Evolutionary conservation across 192 early-diverging fungal genomes (phyloP).

Genomic region (Funneliformis mosseae): DNA sequence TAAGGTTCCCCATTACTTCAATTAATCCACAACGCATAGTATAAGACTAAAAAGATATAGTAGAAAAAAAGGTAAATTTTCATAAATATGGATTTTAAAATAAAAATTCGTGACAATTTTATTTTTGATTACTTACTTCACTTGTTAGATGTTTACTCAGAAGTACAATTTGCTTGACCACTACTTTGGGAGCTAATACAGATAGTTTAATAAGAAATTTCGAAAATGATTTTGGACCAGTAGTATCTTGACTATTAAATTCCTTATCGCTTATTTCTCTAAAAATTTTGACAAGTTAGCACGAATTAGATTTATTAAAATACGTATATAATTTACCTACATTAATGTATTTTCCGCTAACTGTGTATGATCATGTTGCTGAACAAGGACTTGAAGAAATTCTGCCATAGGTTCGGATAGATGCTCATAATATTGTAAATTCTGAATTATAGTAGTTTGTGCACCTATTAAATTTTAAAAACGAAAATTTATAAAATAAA

Average conservation of each 20-base stretch:
- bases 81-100: neutral
- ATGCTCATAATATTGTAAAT: slow-evolving; percentile 85
- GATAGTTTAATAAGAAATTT: slow-evolving; percentile 83
- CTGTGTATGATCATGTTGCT: slow-evolving; percentile 65
- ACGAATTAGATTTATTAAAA: neutral
- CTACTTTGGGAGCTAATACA: slow-evolving; percentile 76
- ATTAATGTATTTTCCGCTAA: slow-evolving; percentile 75
- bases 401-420: slow-evolving; percentile 82
- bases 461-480: slow-evolving; percentile 49
- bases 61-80: neutral
- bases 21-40: slow-evolving; percentile 84
- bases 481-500: no score
- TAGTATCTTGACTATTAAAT: slow-evolving; percentile 67
- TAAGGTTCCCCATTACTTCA: slow-evolving; percentile 87
- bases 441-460: slow-evolving; percentile 76
- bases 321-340: slow-evolving; percentile 29
- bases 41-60: slow-evolving; percentile 63
- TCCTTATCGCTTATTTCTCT: slow-evolving; percentile 40
- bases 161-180: slow-evolving; percentile 88
- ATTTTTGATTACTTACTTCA: slow-evolving; percentile 58
- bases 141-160: slow-evolving; percentile 87
- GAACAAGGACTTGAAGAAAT: slow-evolving; percentile 64
- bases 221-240: slow-evolving; percentile 80
- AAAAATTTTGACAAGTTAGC: slow-evolving; percentile 13
- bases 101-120: neutral